Evolutionary conservation across 306 rosid species (phyloP).

Genomic region (Corylus avellana): DNA sequence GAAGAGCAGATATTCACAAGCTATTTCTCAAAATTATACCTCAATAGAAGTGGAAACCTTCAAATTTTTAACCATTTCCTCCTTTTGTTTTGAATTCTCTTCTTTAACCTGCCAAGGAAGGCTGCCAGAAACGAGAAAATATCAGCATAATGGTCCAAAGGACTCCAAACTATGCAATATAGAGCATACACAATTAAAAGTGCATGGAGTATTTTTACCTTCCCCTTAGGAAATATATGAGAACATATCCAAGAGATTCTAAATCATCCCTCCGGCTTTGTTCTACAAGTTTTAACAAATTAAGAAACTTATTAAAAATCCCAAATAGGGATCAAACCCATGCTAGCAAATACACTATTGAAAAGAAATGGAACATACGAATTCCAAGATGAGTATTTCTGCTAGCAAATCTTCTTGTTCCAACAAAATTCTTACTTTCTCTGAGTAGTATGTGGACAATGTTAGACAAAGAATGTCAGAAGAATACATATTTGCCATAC

Average conservation of each 20-base stretch:
- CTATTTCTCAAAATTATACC: background rate
- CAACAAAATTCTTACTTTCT: background rate
- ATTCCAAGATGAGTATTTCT: background rate
- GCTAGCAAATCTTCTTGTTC: background rate
- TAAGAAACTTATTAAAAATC: background rate
- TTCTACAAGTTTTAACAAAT: background rate
- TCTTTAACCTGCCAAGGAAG: conserved; percentile 11
- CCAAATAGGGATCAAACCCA: background rate
- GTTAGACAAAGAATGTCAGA: background rate
- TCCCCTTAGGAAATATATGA: conserved; percentile 2
- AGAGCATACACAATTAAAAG: background rate
- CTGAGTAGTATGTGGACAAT: background rate
- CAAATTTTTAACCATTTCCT: background rate
- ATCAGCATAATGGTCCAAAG: background rate
- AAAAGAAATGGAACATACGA: background rate
- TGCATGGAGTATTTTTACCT: background rate
- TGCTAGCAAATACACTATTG: background rate
- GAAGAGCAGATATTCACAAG: background rate
- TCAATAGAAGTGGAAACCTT: background rate
- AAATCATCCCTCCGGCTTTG: conserved; percentile 5
- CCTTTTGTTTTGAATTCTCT: background rate
- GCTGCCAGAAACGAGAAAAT: background rate
- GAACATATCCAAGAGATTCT: conserved; percentile 10
- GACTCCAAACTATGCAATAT: background rate
- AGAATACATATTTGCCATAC: background rate